Evolutionary conservation across 2,329 filamentous ascomycete species (phyloP).

Genomic region (Sclerotinia glacialis): DNA sequence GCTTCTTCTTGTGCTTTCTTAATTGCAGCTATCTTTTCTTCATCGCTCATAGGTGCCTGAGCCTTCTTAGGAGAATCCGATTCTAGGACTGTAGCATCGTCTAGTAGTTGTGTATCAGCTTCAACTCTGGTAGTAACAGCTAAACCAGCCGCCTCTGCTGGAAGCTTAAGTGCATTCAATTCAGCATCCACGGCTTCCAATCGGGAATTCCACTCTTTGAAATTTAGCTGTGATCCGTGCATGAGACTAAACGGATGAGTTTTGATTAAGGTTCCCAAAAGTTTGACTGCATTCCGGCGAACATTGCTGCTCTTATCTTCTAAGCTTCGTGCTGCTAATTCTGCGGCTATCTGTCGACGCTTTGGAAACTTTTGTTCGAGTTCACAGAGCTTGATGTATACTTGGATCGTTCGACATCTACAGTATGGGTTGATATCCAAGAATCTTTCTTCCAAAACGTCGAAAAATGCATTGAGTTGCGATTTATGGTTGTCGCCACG

Average conservation of each 20-base stretch:
- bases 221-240: slow-evolving; percentile 81
- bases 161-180: slow-evolving; percentile 76
- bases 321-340: slow-evolving; percentile 82
- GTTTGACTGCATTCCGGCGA: slow-evolving; percentile 88
- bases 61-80: slow-evolving; percentile 60
- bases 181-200: slow-evolving; percentile 81
- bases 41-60: slow-evolving; percentile 65
- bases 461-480: slow-evolving; percentile 95
- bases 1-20: slow-evolving; percentile 83
- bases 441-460: slow-evolving; percentile 93
- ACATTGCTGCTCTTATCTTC: slow-evolving; percentile 99
- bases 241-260: slow-evolving; percentile 93
- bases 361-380: slow-evolving; percentile 97
- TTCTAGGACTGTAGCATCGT: slow-evolving; percentile 82
- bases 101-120: slow-evolving; percentile 74
- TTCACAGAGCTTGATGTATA: slow-evolving; percentile 87
- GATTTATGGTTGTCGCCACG: slow-evolving; percentile 89
- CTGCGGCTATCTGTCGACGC: slow-evolving; percentile 79
- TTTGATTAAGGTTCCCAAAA: slow-evolving; percentile 82
- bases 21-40: slow-evolving; percentile 69
- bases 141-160: slow-evolving; percentile 69
- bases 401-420: slow-evolving; percentile 85
- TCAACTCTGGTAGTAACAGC: slow-evolving; percentile 59
- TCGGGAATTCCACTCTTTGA: slow-evolving; percentile 80
- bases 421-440: slow-evolving; percentile 96